A percentile compares a stretch with the other conserved stretches of the same genome.
Conservation (phyloP, 352 stramenopile genomes). For the Pythium biforme region DNA sequence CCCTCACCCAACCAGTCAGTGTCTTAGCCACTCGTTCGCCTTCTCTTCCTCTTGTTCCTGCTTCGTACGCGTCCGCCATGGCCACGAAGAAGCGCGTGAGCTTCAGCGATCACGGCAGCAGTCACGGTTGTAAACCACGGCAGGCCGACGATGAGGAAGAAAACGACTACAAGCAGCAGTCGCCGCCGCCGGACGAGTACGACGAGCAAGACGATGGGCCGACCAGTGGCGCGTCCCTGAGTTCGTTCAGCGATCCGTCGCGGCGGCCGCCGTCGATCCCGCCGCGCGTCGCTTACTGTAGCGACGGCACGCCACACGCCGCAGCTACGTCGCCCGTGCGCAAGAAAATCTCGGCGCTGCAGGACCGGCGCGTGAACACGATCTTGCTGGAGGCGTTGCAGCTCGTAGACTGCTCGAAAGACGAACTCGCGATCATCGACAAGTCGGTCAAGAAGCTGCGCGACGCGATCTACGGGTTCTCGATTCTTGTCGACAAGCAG, state of each 20-base stretch:
- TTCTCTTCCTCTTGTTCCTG: not conserved
- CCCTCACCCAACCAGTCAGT: not conserved
- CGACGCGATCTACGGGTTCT: slow-evolving; percentile 61
- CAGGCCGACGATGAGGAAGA: slow-evolving; percentile 2
- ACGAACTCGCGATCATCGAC: slow-evolving; percentile 59
- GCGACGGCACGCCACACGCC: slow-evolving; percentile 7
- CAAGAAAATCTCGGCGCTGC: slow-evolving; percentile 57
- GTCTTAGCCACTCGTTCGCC: slow-evolving; percentile 6
- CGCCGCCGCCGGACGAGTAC: slow-evolving; percentile 3
- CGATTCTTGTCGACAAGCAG: slow-evolving; percentile 74
- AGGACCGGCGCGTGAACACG: slow-evolving; percentile 57
- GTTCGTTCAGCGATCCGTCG: slow-evolving; percentile 16
- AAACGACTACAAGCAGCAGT: not conserved
- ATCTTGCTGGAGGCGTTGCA: slow-evolving; percentile 61
- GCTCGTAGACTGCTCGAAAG: slow-evolving; percentile 57
- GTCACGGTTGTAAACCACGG: not conserved
- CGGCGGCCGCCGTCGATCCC: slow-evolving; percentile 9
- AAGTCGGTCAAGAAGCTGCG: slow-evolving; percentile 54
- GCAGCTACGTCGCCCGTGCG: slow-evolving; percentile 37
- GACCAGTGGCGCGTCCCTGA: not conserved
- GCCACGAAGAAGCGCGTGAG: slow-evolving; percentile 24
- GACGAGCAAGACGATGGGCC: not conserved
- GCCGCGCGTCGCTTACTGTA: slow-evolving; percentile 12
- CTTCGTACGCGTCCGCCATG: slow-evolving; percentile 5
- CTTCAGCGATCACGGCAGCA: slow-evolving; percentile 15